phyloP scores from a whole-genome alignment of 768 basidiomycete species.

The Cystobasidium onofrii region DNA sequence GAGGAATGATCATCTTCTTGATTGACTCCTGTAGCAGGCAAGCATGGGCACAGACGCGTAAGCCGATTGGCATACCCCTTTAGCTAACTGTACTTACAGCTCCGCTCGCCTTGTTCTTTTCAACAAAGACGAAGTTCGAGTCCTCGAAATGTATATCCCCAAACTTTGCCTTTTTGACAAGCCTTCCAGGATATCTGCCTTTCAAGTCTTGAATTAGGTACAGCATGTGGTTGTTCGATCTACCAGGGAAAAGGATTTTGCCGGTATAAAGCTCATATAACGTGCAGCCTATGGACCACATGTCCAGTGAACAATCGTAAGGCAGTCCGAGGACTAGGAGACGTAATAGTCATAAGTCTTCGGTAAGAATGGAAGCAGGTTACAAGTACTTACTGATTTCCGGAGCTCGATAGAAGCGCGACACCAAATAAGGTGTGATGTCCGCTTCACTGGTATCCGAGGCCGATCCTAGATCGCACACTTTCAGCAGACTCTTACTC shows the following conservation, averaged over 20 bases:
- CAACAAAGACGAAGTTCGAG: slow-evolving; percentile 68
- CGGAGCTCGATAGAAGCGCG: slow-evolving; percentile 93
- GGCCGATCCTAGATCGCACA: slow-evolving; percentile 96
- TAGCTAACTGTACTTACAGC: slow-evolving; percentile 53
- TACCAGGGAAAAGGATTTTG: slow-evolving; percentile 93
- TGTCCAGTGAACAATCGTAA: slow-evolving; percentile 84
- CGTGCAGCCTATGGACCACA: slow-evolving; percentile 97
- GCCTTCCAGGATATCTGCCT: slow-evolving; percentile 81
- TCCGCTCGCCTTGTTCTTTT: slow-evolving; percentile 74
- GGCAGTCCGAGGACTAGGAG: slow-evolving; percentile 95
- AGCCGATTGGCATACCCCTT: neutral
- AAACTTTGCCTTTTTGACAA: slow-evolving; percentile 91
- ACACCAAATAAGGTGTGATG: slow-evolving; percentile 95
- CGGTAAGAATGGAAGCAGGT: too few species aligned
- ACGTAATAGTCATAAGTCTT: too few species aligned
- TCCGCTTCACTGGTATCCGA: slow-evolving; percentile 90
- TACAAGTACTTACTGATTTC: slow-evolving; percentile 72
- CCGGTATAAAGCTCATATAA: slow-evolving; percentile 69
- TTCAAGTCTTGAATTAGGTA: slow-evolving; percentile 96
- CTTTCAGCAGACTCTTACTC: slow-evolving; percentile 80
- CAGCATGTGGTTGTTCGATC: slow-evolving; percentile 96
- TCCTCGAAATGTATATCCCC: slow-evolving; percentile 90
- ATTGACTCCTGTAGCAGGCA: slow-evolving; percentile 59
- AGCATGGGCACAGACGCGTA: neutral
- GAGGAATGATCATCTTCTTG: slow-evolving; percentile 64